Evolutionary conservation across 495 filamentous ascomycete genomes (phyloP).

Genomic region (Talaromyces adpressus): DNA sequence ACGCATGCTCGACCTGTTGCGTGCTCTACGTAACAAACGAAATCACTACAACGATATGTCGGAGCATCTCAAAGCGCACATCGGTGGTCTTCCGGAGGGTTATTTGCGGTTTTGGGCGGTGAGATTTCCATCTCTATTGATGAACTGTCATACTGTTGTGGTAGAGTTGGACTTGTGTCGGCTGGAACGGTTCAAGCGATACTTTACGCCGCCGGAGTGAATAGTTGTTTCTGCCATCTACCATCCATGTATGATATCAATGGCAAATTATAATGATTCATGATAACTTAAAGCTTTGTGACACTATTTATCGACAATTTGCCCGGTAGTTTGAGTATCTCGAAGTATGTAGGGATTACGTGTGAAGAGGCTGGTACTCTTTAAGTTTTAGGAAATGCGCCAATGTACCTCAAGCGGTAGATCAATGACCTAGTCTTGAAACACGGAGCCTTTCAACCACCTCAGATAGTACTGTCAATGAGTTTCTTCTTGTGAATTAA

Average conservation of each 20-base stretch:
- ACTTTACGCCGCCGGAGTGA: conserved; percentile 42
- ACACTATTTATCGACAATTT: neutral
- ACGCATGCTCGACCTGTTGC: conserved; percentile 75
- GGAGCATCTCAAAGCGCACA: conserved; percentile 64
- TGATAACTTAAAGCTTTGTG: neutral
- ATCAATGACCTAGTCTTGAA: no score
- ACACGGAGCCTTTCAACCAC: no score
- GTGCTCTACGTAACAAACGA: conserved; percentile 90
- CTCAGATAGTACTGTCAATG: no score
- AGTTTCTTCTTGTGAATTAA: no score
- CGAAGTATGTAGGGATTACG: neutral
- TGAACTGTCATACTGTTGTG: conserved; percentile 71
- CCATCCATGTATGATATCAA: neutral
- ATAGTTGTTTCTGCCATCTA: neutral
- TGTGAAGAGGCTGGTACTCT: neutral
- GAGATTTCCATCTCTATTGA: conserved; percentile 74
- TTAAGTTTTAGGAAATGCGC: no score
- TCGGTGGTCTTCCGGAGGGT: conserved; percentile 74
- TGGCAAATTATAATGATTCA: neutral
- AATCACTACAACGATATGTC: conserved; percentile 92
- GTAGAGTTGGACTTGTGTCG: conserved; percentile 55
- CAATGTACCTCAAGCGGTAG: no score
- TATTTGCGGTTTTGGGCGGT: conserved; percentile 83
- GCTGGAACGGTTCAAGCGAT: conserved; percentile 69
- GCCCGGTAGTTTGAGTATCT: neutral